A percentile compares a stretch with the other conserved stretches of the same genome.
Conservation (phyloP, 305 asterid species). For the Fraxinus sp. region DNA sequence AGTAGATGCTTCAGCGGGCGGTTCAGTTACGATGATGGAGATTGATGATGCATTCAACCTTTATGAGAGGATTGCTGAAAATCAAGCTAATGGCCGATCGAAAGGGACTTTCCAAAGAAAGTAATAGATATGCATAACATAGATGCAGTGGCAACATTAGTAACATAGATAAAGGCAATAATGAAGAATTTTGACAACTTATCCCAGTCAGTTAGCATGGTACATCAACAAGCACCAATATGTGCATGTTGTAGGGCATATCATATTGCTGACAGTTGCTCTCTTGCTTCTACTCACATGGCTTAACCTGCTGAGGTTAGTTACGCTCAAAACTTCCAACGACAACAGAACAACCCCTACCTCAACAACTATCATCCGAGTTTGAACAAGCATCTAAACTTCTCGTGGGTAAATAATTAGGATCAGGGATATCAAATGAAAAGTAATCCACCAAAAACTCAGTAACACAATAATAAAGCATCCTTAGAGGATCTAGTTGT, state of each 20-base stretch:
- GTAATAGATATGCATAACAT: background rate
- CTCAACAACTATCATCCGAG: background rate
- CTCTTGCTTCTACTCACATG: background rate
- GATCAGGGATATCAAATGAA: background rate
- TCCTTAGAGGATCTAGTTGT: background rate
- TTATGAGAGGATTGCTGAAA: background rate
- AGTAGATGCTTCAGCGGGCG: background rate
- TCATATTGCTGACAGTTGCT: background rate
- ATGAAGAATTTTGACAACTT: background rate
- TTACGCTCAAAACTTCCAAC: background rate
- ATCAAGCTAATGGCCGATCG: background rate
- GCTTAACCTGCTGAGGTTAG: background rate
- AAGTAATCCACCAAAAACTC: background rate
- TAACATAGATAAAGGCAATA: background rate
- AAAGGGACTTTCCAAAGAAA: background rate
- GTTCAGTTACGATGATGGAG: background rate
- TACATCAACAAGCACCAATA: background rate
- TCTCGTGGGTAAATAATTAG: background rate
- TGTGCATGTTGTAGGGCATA: background rate
- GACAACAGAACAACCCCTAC: background rate
- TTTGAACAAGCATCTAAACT: background rate
- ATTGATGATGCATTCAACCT: background rate
- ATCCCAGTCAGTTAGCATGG: background rate
- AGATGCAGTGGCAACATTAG: background rate
- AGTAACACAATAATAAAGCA: background rate